Evolutionary conservation across 1,284 basidiomycete species (phyloP), one percentile per base, ranked within the genome.

Genomic region (Rugosomyces carneus): DNA sequence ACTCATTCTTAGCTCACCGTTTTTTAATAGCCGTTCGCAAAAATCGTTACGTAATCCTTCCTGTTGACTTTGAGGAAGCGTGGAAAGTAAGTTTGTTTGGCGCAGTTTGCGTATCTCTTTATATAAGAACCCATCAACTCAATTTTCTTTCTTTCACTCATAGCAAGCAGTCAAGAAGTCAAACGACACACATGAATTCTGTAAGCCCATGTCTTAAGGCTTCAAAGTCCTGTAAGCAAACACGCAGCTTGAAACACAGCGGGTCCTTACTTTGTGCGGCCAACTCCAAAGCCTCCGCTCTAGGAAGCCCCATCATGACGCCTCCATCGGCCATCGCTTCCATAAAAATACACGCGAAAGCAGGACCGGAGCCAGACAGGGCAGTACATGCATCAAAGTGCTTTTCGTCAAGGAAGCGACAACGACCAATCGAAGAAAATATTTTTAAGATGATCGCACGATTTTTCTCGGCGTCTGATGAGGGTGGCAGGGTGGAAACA

Each of bases 281-380:
- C 43, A 99, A 70, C 63, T 99, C 96, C 31, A 98, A 67, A 3
- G 96, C 94, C 65, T 98, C 95, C 0, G 84, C 78, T 50, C 96
- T 76, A 2, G 96, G 96, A 38, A 99, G 71, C 21, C 96, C 96
- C 96, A 99, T 99, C 96, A 99, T 99, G 36, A 99, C 96, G 24
- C 93, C 96, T 26, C 96, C 96, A 66, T 99, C 96, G 1, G 93
- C 88, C 93, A 99, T 97, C 0, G 96, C 95, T 66, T 99, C 96
- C 50, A 99, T 75, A 58, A 99, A 94, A 39, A 99, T 84, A 55
- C 92, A 93, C 1, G 92, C 93, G 65, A 99, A 99, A 0, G 96
- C 96, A 24, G 96, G 96, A 0, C 96, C 96, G 7, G 91, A 93
- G 1, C 94, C 96, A 13, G 91, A 93, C 3, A 99, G 75, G 7